A percentile compares a stretch with the other conserved stretches of the same genome.
These are phyloP conservation scores for Zygosaccharomyces kombuchaensis DNA, from an alignment of 805 yeast species.

Conservation along the genomic window DNA sequence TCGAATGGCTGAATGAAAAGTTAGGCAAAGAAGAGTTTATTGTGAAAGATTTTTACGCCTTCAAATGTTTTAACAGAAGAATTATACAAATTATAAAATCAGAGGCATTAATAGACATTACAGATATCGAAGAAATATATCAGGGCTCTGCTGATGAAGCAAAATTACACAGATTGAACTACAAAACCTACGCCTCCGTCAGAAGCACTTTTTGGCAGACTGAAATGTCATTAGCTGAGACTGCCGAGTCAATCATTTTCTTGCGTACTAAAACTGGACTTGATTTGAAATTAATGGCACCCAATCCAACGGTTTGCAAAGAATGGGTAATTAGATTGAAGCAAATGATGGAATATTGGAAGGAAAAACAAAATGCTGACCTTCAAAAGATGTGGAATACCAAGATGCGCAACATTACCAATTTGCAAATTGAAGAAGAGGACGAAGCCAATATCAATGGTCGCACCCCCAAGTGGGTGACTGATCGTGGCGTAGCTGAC, in stretches of 20 bases:
- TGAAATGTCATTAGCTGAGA: slow-evolving; percentile 11
- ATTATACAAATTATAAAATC: slow-evolving; percentile 52
- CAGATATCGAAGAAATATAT: slow-evolving; percentile 41
- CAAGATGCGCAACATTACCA: slow-evolving; percentile 43
- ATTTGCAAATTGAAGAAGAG: slow-evolving; percentile 49
- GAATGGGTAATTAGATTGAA: slow-evolving; percentile 61
- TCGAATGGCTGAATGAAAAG: slow-evolving; percentile 55
- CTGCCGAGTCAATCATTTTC: slow-evolving; percentile 48
- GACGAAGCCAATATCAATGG: slow-evolving; percentile 52
- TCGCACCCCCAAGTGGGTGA: slow-evolving; percentile 48
- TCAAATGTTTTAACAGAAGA: slow-evolving; percentile 63
- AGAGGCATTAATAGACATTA: slow-evolving; percentile 57
- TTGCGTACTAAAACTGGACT: slow-evolving; percentile 47
- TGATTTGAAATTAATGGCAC: slow-evolving; percentile 51
- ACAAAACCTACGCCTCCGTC: slow-evolving; percentile 27
- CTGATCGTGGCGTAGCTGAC: slow-evolving; percentile 50
- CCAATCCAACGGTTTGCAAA: slow-evolving; percentile 44
- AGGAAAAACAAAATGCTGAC: slow-evolving; percentile 40
- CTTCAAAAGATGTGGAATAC: slow-evolving; percentile 34
- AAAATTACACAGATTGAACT: slow-evolving; percentile 23
- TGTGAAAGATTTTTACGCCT: slow-evolving; percentile 51
- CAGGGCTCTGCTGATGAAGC: slow-evolving; percentile 30
- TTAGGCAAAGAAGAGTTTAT: slow-evolving; percentile 40
- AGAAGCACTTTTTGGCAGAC: slow-evolving; percentile 20
- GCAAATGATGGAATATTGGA: slow-evolving; percentile 57